phyloP scores from a whole-genome alignment of 202 grass and related monocot genomes.

The Elaeis oleifera region DNA sequence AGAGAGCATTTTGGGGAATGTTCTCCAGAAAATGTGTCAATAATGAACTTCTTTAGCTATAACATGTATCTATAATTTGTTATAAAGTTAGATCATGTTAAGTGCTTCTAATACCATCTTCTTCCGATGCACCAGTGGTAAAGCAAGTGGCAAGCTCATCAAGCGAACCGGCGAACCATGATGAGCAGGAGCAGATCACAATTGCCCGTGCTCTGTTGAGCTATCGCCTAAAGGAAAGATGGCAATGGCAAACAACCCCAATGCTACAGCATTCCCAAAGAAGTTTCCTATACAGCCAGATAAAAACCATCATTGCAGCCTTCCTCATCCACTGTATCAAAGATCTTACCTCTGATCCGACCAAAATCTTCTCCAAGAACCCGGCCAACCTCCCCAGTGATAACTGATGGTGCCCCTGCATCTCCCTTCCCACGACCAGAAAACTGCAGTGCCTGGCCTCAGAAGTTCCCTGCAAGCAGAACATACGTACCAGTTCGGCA shows the following conservation, averaged over 20 bases:
- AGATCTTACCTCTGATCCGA: conserved; percentile 86
- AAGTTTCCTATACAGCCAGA: conserved; percentile 81
- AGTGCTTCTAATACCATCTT: too few species aligned
- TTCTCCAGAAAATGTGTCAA: too few species aligned
- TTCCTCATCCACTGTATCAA: conserved; percentile 60
- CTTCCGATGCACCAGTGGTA: conserved; percentile 40
- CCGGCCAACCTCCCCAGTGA: conserved; percentile 39
- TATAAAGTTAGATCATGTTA: too few species aligned
- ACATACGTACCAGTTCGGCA: conserved; percentile 74
- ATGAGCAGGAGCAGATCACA: conserved; percentile 88
- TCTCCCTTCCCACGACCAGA: conserved; percentile 27
- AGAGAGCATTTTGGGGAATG: too few species aligned
- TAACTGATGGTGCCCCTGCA: conserved; percentile 27
- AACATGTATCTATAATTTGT: too few species aligned
- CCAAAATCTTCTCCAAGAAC: conserved; percentile 54
- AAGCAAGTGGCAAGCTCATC: conserved; percentile 47
- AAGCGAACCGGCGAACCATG: conserved; percentile 69
- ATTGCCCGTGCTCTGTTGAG: conserved; percentile 86
- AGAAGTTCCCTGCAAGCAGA: conserved; percentile 58
- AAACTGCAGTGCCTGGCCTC: conserved; percentile 32
- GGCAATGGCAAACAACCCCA: conserved; percentile 71
- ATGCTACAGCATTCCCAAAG: conserved; percentile 69
- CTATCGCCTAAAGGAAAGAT: conserved; percentile 78
- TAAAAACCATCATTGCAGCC: conserved; percentile 49
- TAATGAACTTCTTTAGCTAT: too few species aligned